phyloP scores from a whole-genome alignment of 257 asterid genomes.

The Penstemon barbatus region DNA sequence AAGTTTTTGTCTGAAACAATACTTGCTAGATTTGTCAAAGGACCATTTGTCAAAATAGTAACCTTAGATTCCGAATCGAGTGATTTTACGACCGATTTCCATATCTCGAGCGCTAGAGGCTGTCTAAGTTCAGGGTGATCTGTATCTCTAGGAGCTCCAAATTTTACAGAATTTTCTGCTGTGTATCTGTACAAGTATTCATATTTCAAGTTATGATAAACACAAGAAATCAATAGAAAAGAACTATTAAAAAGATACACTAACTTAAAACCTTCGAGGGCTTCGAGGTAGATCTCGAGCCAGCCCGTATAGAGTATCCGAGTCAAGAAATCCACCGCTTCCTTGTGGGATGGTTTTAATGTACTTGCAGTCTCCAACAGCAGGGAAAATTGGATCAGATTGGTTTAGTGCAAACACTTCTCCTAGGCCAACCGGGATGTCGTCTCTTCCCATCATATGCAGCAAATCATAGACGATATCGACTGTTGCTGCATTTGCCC shows the following conservation, averaged over 20 bases:
- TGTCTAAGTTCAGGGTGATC: slow-evolving; percentile 80
- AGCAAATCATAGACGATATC: slow-evolving; percentile 75
- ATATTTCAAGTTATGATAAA: background rate
- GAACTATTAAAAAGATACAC: background rate
- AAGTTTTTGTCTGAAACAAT: slow-evolving; percentile 47
- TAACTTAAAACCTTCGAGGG: slow-evolving; percentile 60
- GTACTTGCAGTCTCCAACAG: slow-evolving; percentile 82
- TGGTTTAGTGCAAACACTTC: slow-evolving; percentile 64
- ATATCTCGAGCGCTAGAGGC: slow-evolving; percentile 66
- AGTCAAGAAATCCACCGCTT: slow-evolving; percentile 78
- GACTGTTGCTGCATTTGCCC: slow-evolving; percentile 89
- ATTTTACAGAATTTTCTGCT: slow-evolving; percentile 62
- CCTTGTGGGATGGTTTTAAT: slow-evolving; percentile 76
- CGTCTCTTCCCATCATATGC: slow-evolving; percentile 97
- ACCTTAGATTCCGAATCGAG: slow-evolving; percentile 57
- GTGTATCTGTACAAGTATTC: slow-evolving; percentile 51
- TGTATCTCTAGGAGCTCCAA: slow-evolving; percentile 81
- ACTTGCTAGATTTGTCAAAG: slow-evolving; percentile 75
- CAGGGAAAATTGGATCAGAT: slow-evolving; percentile 42
- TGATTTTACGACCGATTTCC: slow-evolving; percentile 60
- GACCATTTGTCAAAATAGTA: slow-evolving; percentile 78
- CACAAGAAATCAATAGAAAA: background rate
- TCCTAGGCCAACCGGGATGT: slow-evolving; percentile 80
- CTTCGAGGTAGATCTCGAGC: slow-evolving; percentile 81
- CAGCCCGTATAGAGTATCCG: slow-evolving; percentile 79